Evolutionary conservation across 164 flowering plant species (phyloP).

Genomic region (Chimonanthus salicifolius): DNA sequence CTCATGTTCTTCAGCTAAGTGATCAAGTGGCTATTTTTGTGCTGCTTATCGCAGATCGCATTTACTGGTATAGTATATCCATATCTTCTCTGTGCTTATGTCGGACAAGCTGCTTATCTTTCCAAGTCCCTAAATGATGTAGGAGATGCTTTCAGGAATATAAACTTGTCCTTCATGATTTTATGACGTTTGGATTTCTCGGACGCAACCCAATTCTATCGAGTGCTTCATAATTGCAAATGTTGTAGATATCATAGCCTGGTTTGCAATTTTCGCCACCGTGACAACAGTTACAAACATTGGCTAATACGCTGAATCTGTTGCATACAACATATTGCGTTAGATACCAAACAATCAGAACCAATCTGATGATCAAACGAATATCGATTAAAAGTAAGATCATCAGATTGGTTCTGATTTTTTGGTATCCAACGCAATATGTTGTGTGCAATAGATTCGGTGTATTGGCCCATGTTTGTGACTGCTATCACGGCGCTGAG

Average conservation of each 20-base stretch:
- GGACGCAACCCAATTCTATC: conserved; percentile 15
- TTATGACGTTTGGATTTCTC: not conserved
- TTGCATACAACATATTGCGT: not conserved
- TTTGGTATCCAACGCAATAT: not conserved
- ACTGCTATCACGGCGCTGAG: conserved; percentile 13
- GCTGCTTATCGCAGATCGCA: conserved; percentile 15
- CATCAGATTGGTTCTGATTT: not conserved
- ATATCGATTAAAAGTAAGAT: too few species aligned
- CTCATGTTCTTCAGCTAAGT: not conserved
- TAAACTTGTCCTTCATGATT: conserved; percentile 15
- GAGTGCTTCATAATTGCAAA: conserved; percentile 20
- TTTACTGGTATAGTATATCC: conserved; percentile 23
- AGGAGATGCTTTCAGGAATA: conserved; percentile 15
- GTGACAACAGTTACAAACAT: conserved; percentile 16
- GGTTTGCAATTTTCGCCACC: conserved; percentile 20
- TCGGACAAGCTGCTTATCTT: conserved; percentile 24
- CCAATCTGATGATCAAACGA: not conserved
- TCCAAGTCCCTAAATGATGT: conserved; percentile 15
- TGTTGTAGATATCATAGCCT: conserved; percentile 22
- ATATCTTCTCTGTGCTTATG: conserved; percentile 15
- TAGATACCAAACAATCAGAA: not conserved
- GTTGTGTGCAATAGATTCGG: not conserved
- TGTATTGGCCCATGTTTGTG: conserved; percentile 23
- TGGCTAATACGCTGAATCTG: conserved; percentile 19
- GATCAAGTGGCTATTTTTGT: not conserved